Conservation (phyloP, 192 early-diverging fungal species). For the Helicostylum pulchrum region DNA sequence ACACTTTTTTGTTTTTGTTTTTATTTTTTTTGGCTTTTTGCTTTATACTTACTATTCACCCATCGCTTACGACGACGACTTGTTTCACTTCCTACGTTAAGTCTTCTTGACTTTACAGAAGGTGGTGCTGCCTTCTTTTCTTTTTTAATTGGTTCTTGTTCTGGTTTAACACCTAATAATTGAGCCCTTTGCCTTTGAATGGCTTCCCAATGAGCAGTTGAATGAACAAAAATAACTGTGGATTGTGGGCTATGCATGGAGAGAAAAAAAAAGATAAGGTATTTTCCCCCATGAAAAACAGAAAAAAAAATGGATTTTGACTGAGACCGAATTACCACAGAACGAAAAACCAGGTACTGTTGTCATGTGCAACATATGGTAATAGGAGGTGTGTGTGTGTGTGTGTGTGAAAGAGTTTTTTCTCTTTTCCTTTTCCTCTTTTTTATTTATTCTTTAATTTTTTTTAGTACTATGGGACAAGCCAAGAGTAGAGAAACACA, state of each 20-base stretch:
- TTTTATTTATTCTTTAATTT: background rate
- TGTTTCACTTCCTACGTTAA: constrained; percentile 46
- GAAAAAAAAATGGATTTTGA: too few species aligned
- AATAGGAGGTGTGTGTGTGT: too few species aligned
- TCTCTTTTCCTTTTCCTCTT: background rate
- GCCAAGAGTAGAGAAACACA: constrained; percentile 50
- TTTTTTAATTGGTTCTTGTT: constrained; percentile 17
- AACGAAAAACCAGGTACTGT: too few species aligned
- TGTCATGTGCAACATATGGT: too few species aligned
- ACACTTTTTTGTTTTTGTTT: background rate
- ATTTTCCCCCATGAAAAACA: too few species aligned
- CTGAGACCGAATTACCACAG: too few species aligned
- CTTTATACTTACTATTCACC: constrained; percentile 51
- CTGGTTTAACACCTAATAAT: background rate
- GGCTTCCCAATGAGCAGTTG: constrained; percentile 11
- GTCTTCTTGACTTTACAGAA: constrained; percentile 41
- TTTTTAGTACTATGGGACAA: constrained; percentile 37
- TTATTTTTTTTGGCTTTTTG: background rate
- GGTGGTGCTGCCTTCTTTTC: constrained; percentile 35
- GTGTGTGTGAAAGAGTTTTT: too few species aligned
- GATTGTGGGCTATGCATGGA: background rate
- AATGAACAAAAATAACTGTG: constrained; percentile 19
- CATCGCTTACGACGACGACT: constrained; percentile 47
- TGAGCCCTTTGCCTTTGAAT: constrained; percentile 1
- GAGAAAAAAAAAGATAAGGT: too few species aligned